Percentiles rank a stretch among this genome's conserved stretches.
These are phyloP conservation scores for Sergeia podlipaevii DNA, from an alignment of 208 protist species.

Conservation along the genomic window DNA sequence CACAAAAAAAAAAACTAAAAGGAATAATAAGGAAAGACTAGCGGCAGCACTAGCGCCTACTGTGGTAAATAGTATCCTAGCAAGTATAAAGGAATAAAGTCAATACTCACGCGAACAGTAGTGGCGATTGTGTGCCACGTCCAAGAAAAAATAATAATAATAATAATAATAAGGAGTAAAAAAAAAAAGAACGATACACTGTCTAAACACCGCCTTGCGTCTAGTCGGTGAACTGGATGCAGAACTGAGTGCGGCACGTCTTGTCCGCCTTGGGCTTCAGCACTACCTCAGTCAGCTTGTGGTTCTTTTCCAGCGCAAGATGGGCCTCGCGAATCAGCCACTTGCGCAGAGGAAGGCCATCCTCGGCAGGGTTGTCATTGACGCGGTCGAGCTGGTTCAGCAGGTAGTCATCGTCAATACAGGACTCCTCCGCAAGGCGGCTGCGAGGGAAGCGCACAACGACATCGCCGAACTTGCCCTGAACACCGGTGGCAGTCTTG, in stretches of 20 bases:
- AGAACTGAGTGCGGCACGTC: conserved; percentile 39
- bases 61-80: not conserved
- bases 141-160: too few species aligned
- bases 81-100: too few species aligned
- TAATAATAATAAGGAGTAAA: not conserved
- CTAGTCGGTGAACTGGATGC: conserved; percentile 20
- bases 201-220: not conserved
- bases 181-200: conserved; percentile 9
- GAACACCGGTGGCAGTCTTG: conserved; percentile 5
- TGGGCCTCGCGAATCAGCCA: conserved; percentile 63
- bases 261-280: conserved; percentile 57
- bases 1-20: too few species aligned
- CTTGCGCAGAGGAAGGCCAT: conserved; percentile 69
- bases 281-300: conserved; percentile 33
- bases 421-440: conserved; percentile 38
- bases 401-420: conserved; percentile 47
- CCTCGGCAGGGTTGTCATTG: conserved; percentile 65
- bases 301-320: conserved; percentile 42
- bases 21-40: not conserved
- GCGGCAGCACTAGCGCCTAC: not conserved
- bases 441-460: conserved; percentile 50
- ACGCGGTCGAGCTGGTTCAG: conserved; percentile 64
- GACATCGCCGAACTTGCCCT: conserved; percentile 9
- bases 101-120: too few species aligned
- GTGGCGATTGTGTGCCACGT: too few species aligned